Evolutionary conservation across 2,329 filamentous ascomycete genomes (phyloP).

Genomic region (Colletotrichum endophyticum): DNA sequence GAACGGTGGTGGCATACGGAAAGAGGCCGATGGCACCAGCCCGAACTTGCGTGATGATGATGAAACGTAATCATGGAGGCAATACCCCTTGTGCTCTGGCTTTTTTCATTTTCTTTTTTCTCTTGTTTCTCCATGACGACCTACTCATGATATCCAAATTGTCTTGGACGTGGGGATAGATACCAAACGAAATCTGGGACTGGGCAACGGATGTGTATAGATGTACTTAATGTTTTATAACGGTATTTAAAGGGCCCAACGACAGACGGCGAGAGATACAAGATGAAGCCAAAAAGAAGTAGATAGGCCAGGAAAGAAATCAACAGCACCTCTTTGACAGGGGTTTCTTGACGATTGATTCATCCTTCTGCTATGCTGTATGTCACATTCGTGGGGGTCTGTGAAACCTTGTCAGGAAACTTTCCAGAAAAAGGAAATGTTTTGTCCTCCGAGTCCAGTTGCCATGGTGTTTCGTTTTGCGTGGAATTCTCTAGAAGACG

Average conservation of each 20-base stretch:
- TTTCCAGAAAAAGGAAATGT: neutral
- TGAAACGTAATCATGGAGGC: neutral
- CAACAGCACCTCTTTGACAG: neutral
- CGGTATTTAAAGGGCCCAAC: neutral
- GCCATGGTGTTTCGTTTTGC: neutral
- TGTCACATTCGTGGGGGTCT: neutral
- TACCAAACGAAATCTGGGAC: neutral
- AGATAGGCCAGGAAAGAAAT: neutral
- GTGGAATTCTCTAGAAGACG: neutral
- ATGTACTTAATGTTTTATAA: constrained; percentile 5
- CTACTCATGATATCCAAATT: constrained; percentile 4
- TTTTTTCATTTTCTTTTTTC: neutral
- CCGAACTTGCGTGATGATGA: constrained; percentile 20
- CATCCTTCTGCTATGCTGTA: neutral
- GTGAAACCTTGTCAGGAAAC: neutral
- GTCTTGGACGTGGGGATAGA: neutral
- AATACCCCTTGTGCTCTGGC: neutral
- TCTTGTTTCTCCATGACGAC: neutral
- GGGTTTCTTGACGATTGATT: neutral
- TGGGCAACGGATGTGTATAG: neutral
- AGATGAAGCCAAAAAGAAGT: neutral
- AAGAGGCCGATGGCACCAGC: constrained; percentile 45
- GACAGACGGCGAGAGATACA: neutral
- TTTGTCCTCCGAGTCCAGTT: neutral
- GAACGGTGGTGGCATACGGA: constrained; percentile 58